phyloP scores from a whole-genome alignment of 1,284 basidiomycete species.

The Peniophora sp. region DNA sequence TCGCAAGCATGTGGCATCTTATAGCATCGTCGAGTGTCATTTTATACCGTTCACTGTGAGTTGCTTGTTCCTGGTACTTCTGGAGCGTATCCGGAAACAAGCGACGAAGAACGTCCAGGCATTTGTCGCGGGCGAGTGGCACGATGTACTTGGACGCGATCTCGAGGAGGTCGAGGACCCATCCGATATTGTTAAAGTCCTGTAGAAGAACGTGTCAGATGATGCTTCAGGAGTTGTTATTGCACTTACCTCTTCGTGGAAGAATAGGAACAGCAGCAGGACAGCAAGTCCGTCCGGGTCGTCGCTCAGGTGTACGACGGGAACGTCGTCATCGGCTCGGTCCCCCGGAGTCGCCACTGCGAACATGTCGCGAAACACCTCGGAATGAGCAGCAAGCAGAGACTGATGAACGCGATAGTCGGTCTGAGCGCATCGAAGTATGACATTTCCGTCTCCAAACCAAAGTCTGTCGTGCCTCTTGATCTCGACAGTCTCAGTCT shows the following conservation, averaged over 20 bases:
- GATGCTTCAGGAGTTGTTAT: background rate
- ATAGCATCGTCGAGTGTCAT: too few species aligned
- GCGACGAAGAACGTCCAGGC: too few species aligned
- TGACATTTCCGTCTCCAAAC: constrained; percentile 1
- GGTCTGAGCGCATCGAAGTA: background rate
- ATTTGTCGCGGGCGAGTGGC: too few species aligned
- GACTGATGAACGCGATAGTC: constrained; percentile 1
- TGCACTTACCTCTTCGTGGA: background rate
- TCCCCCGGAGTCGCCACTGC: background rate
- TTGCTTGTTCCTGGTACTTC: too few species aligned
- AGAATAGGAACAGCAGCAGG: background rate
- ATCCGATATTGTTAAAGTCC: too few species aligned
- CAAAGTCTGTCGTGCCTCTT: background rate
- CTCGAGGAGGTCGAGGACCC: background rate
- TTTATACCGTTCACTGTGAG: too few species aligned
- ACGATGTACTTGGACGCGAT: background rate
- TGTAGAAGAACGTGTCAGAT: background rate
- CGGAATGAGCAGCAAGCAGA: background rate
- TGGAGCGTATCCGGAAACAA: too few species aligned
- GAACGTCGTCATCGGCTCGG: background rate
- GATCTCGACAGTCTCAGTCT: too few species aligned
- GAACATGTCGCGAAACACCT: constrained; percentile 2
- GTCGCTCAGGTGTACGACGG: background rate
- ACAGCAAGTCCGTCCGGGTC: background rate
- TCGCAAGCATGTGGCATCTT: too few species aligned